These are phyloP conservation scores for Viola pubescens DNA, from an alignment of 441 rosid genomes.

Conservation along the genomic window DNA sequence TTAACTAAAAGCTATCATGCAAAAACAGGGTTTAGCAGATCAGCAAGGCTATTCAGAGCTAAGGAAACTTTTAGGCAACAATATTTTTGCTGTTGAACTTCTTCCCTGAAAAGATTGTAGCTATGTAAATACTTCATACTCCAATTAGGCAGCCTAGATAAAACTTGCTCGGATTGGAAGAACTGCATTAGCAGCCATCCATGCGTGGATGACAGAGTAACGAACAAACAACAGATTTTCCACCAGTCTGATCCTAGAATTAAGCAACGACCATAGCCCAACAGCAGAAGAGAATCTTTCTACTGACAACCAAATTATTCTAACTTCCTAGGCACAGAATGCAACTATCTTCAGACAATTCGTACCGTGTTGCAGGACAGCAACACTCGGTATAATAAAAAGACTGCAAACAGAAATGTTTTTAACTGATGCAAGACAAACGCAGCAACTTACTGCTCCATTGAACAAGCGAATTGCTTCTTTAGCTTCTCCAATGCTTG, in stretches of 20 bases:
- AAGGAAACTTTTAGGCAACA: too few species aligned
- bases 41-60: too few species aligned
- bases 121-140: too few species aligned
- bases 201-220: not conserved
- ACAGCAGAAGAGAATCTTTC: not conserved
- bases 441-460: conserved; percentile 54
- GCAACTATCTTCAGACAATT: not conserved
- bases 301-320: not conserved
- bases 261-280: not conserved
- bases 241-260: not conserved
- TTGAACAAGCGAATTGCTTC: conserved; percentile 72
- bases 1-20: not conserved
- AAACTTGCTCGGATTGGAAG: conserved; percentile 1
- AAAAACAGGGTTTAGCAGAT: not conserved
- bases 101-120: too few species aligned
- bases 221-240: not conserved
- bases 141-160: too few species aligned
- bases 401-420: too few species aligned
- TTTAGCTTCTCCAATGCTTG: conserved; percentile 62
- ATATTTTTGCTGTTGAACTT: too few species aligned
- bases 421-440: too few species aligned
- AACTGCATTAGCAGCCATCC: not conserved
- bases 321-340: not conserved
- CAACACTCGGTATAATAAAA: too few species aligned
- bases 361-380: too few species aligned